Conservation (phyloP, 257 asterid species). For the Solanum pennellii region DNA sequence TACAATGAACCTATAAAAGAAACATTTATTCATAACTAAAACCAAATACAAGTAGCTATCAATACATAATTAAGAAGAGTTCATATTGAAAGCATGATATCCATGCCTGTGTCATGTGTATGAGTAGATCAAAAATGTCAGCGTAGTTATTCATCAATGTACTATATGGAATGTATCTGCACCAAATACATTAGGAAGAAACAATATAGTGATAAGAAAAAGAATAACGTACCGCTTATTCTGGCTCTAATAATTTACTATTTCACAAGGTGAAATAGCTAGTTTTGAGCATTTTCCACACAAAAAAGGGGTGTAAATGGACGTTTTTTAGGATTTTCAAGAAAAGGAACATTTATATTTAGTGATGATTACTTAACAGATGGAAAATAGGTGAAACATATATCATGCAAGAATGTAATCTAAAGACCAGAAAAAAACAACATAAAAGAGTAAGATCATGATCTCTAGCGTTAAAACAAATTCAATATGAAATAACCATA, state of each 20-base stretch:
- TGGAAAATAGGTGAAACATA: no score
- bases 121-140: conserved; percentile 9
- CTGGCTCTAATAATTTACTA: background rate
- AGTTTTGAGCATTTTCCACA: background rate
- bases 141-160: conserved; percentile 82
- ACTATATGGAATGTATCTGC: conserved; percentile 46
- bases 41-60: background rate
- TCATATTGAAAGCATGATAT: no score
- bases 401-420: background rate
- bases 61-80: background rate
- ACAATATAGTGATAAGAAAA: no score
- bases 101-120: conserved; percentile 71
- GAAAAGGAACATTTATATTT: no score
- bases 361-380: no score
- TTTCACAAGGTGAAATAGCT: background rate
- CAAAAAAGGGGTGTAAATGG: background rate
- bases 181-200: background rate
- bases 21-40: background rate
- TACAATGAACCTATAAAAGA: background rate
- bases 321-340: background rate
- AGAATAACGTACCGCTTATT: no score
- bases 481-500: background rate
- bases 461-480: background rate
- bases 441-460: background rate
- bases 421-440: background rate